These are phyloP conservation scores for Avena eriantha DNA, from an alignment of 176 grass and related monocot species.

Conservation along the genomic window DNA sequence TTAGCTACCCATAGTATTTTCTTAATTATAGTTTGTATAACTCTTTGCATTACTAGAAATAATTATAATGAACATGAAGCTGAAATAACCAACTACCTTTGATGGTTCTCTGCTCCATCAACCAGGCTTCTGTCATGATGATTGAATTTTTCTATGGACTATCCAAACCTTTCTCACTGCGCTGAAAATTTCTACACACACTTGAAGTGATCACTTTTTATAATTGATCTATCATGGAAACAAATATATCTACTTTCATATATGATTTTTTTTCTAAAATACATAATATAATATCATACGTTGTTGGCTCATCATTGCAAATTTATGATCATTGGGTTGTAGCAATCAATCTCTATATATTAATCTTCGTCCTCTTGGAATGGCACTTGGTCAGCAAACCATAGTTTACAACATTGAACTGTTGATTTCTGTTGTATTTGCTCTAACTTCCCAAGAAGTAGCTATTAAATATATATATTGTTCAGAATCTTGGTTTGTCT, in stretches of 20 bases:
- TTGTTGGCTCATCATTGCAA: not conserved
- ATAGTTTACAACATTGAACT: not conserved
- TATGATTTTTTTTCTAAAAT: constrained; percentile 14
- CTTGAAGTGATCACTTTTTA: constrained; percentile 28
- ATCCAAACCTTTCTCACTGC: not conserved
- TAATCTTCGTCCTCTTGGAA: not conserved
- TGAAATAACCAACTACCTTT: constrained; percentile 13
- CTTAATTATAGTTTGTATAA: not conserved
- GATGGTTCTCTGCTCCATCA: not conserved
- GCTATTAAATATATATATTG: not conserved
- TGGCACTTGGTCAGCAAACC: not conserved
- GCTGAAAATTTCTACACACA: not conserved
- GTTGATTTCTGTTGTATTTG: constrained; percentile 21
- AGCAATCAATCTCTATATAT: not conserved
- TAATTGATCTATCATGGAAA: not conserved
- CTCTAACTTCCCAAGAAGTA: constrained; percentile 17
- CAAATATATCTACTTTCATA: not conserved
- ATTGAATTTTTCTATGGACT: not conserved
- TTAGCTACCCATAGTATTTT: constrained; percentile 13
- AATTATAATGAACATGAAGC: constrained; percentile 1
- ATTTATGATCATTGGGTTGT: not conserved
- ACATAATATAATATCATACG: not conserved
- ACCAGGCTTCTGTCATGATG: not conserved
- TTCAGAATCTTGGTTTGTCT: not conserved
- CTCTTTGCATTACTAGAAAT: constrained; percentile 9